Evolutionary conservation across 108 stramenopile genomes (phyloP).

Genomic region (Aurantiochytrium sp.): DNA sequence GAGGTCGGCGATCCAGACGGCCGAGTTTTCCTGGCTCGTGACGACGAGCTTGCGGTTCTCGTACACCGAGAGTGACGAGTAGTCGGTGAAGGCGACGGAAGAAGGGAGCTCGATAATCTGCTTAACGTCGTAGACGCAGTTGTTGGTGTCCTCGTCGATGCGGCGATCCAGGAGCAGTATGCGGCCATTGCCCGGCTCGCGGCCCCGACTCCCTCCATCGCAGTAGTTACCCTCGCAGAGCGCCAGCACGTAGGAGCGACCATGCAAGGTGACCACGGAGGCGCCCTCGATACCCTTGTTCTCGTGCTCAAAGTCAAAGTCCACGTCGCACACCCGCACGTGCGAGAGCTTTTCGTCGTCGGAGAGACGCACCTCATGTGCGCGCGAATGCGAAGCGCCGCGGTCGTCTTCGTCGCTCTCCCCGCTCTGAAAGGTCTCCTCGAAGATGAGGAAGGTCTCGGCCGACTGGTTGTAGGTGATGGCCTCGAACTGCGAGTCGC

Average conservation of each 20-base stretch:
- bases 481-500: background rate
- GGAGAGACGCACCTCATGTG: background rate
- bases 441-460: background rate
- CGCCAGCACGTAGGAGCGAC: conserved; percentile 56
- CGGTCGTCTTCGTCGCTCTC: too few species aligned
- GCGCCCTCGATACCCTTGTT: conserved; percentile 76
- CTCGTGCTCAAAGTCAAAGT: background rate
- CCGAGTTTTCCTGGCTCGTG: conserved; percentile 64
- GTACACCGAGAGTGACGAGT: conserved; percentile 63
- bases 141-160: background rate
- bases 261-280: conserved; percentile 45
- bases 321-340: background rate
- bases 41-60: conserved; percentile 58
- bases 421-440: background rate
- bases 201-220: conserved; percentile 48
- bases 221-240: conserved; percentile 75
- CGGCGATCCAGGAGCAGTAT: conserved; percentile 63
- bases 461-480: background rate
- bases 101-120: conserved; percentile 52
- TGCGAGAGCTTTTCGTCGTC: background rate
- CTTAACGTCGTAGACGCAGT: conserved; percentile 62
- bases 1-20: conserved; percentile 62
- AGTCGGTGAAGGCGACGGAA: conserved; percentile 61
- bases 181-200: conserved; percentile 61
- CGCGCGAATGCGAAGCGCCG: background rate